Conservation (phyloP, 2,329 filamentous ascomycete genomes). For the Cercospora sp. region DNA sequence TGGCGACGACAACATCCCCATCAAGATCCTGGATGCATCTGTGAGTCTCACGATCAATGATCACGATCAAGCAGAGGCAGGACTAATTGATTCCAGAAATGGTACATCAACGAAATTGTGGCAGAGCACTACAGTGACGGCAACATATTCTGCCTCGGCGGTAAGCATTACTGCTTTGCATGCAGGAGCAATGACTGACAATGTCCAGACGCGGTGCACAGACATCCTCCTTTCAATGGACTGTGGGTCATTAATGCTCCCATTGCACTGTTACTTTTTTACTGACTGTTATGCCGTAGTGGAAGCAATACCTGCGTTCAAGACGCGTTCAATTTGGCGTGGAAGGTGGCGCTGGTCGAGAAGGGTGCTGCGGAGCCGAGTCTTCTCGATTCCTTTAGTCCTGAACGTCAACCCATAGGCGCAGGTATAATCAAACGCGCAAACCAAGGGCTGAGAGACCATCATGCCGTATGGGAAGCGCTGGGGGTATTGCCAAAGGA, state of each 20-base stretch:
- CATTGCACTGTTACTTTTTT: neutral
- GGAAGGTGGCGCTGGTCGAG: conserved; percentile 30
- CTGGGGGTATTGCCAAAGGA: conserved; percentile 32
- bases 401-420: conserved; percentile 43
- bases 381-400: conserved; percentile 35
- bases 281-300: conserved; percentile 22
- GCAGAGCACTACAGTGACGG: conserved; percentile 56
- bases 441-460: conserved; percentile 58
- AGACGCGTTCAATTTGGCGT: conserved; percentile 21
- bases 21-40: conserved; percentile 55
- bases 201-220: conserved; percentile 58
- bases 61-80: neutral
- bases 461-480: conserved; percentile 41
- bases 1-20: conserved; percentile 54
- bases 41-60: neutral
- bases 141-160: conserved; percentile 58
- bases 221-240: conserved; percentile 58
- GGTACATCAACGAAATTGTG: conserved; percentile 63
- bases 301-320: conserved; percentile 43
- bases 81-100: conserved; percentile 41
- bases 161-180: conserved; percentile 47
- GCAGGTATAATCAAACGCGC: conserved; percentile 55
- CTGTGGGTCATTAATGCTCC: conserved; percentile 47
- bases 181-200: conserved; percentile 58
- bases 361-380: conserved; percentile 24